Conservation (phyloP, 768 basidiomycete species). For the Termitomyces sp. region DNA sequence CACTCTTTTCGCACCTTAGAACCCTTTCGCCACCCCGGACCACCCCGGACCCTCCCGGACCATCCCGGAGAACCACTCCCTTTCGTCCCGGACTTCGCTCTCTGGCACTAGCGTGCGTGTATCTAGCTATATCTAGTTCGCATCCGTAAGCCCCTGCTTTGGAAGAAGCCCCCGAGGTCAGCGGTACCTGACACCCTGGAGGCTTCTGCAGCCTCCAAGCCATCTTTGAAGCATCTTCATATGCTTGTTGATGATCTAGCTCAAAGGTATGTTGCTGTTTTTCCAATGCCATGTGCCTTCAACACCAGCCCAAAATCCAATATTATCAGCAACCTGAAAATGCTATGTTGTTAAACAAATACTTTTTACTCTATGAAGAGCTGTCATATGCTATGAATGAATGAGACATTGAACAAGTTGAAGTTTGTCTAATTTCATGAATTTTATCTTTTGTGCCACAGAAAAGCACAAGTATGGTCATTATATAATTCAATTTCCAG, state of each 20-base stretch:
- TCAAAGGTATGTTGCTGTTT: constrained; percentile 13
- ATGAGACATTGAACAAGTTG: constrained; percentile 11
- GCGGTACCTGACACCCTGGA: too few relatives aligned
- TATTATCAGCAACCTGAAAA: constrained; percentile 32
- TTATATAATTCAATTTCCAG: constrained; percentile 9
- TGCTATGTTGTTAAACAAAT: constrained; percentile 22
- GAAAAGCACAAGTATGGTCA: constrained; percentile 15
- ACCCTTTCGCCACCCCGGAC: too few relatives aligned
- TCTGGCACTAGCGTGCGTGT: too few relatives aligned
- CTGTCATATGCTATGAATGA: constrained; percentile 20
- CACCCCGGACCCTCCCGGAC: too few relatives aligned
- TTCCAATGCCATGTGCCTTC: not conserved
- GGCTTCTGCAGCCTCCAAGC: constrained; percentile 24
- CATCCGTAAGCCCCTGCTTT: too few relatives aligned
- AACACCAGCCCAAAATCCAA: not conserved
- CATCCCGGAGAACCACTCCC: too few relatives aligned
- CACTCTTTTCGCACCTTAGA: too few relatives aligned
- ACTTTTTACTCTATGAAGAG: constrained; percentile 37
- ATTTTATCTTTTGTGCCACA: constrained; percentile 11
- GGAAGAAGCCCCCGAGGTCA: too few relatives aligned
- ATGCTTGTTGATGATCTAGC: constrained; percentile 20
- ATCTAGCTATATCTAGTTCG: too few relatives aligned
- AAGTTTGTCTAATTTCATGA: constrained; percentile 9
- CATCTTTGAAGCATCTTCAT: constrained; percentile 19
- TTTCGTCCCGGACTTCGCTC: too few relatives aligned